Evolutionary conservation across 257 asterid species (phyloP), one percentile per base, ranked within the genome.

Genomic region (Solanum gracilifrons): DNA sequence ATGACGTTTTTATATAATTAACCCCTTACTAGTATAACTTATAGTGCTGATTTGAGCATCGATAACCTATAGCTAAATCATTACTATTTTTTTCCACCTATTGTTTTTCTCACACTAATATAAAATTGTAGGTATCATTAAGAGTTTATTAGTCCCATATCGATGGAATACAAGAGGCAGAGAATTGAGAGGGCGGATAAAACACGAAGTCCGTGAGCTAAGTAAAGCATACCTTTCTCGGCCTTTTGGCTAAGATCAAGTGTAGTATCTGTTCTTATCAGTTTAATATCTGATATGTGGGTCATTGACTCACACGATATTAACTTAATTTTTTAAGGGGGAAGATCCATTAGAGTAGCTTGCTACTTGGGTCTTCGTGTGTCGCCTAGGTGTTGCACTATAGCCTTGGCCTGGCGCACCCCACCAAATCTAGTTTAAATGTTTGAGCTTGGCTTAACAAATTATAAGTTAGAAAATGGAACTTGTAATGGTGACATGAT

Each of bases 211-310:
- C 9, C 4, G 9, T 51, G 23, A 51, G 9, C 23, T 0, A 2
- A 51, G 4, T 16, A 51, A 51, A 16, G 58, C 7, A 87, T 89
- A 90, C 90, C 89, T 89, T 91, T 89, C 92, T 91, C 88, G 89
- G 87, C 90, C 90, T 86, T 90, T 89, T 89, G 91, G 91, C 91
- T 89, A 87, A 90, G 91, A 72, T 32, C 79, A 39, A 76, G 62
- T 39, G 35, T n/a, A 76, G 60, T 76, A 39, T 76, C 2, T 39
- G n/a, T n/a, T 76, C 62, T 39, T 39, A 76, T 76, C 7, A 76
- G 13, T 39, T 76, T 39, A 76, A 76, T 76, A 37, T 37, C 1
- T 23, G 23, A 37, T 75, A 75, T 37, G 83, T 76, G 33, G 11
- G 64, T 55, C n/a, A 55, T 55, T 0, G n/a, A 55, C n/a, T 18